phyloP scores from a whole-genome alignment of 1,284 basidiomycete species.

The Irpex sp. region DNA sequence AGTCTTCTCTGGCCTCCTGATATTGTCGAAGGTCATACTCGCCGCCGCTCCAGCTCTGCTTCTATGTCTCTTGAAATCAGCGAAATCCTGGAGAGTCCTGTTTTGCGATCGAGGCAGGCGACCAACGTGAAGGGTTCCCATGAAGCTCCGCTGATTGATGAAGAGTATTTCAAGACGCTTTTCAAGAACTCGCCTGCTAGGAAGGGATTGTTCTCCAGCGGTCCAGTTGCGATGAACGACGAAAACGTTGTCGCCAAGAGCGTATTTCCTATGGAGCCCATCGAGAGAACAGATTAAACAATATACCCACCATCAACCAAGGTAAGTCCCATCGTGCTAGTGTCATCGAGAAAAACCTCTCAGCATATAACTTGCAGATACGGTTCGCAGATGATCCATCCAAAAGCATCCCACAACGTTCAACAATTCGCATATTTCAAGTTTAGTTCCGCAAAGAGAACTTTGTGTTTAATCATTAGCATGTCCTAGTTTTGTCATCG shows the following conservation, averaged over 20 bases:
- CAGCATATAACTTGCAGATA: too few relatives aligned
- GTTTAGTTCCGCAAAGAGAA: neutral
- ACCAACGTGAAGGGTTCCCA: neutral
- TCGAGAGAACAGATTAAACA: too few relatives aligned
- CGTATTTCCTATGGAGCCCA: neutral
- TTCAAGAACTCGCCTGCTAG: neutral
- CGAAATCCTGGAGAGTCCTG: constrained; percentile 24
- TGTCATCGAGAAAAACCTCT: too few relatives aligned
- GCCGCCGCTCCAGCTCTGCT: constrained; percentile 1
- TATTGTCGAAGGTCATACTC: neutral
- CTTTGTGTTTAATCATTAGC: neutral
- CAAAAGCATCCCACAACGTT: too few relatives aligned
- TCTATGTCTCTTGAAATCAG: constrained; percentile 17
- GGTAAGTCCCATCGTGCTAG: too few relatives aligned
- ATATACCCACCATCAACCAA: too few relatives aligned
- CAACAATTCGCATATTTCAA: neutral
- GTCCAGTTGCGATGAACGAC: neutral
- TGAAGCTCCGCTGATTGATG: neutral
- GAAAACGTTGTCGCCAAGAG: neutral
- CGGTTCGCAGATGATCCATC: too few relatives aligned
- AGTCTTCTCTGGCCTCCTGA: constrained; percentile 8
- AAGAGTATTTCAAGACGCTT: neutral
- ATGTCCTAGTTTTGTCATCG: neutral
- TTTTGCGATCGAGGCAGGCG: constrained; percentile 14
- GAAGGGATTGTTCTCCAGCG: neutral